These are phyloP conservation scores for Fusarium keratoplasticum DNA, from an alignment of 2,329 filamentous ascomycete species.

Conservation along the genomic window DNA sequence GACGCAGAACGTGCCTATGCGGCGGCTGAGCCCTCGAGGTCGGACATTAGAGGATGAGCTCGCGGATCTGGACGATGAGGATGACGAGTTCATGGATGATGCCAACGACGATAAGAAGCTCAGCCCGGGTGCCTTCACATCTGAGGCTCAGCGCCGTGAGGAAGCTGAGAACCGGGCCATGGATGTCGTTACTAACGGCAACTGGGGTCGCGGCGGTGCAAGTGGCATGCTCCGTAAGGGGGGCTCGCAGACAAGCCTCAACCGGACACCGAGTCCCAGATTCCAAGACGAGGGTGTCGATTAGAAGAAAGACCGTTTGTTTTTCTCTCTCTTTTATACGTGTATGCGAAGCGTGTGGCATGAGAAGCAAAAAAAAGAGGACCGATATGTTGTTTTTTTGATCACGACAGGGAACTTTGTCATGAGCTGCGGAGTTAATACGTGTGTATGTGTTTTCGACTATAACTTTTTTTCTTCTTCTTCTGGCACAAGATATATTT, in stretches of 20 bases:
- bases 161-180: slow-evolving; percentile 59
- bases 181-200: slow-evolving; percentile 55
- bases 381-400: slow-evolving; percentile 1
- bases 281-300: slow-evolving; percentile 50
- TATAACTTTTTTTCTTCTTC: slow-evolving; percentile 6
- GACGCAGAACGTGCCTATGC: slow-evolving; percentile 58
- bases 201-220: slow-evolving; percentile 55
- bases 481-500: slow-evolving; percentile 19
- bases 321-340: not conserved
- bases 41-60: slow-evolving; percentile 58
- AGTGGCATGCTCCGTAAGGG: slow-evolving; percentile 57
- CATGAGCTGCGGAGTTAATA: slow-evolving; percentile 34
- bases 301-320: slow-evolving; percentile 25
- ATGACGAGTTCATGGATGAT: slow-evolving; percentile 45
- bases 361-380: slow-evolving; percentile 14
- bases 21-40: slow-evolving; percentile 60
- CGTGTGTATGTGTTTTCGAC: slow-evolving; percentile 12
- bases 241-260: slow-evolving; percentile 41
- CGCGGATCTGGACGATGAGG: slow-evolving; percentile 54
- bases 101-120: slow-evolving; percentile 51
- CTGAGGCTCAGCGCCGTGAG: slow-evolving; percentile 50
- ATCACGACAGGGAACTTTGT: slow-evolving; percentile 7
- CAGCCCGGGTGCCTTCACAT: slow-evolving; percentile 53
- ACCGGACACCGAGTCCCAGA: slow-evolving; percentile 34
- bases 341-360: slow-evolving; percentile 18